Base-by-base conservation (phyloP, 176 grass and related monocot genomes). In the Triticum turgidum region DNA sequence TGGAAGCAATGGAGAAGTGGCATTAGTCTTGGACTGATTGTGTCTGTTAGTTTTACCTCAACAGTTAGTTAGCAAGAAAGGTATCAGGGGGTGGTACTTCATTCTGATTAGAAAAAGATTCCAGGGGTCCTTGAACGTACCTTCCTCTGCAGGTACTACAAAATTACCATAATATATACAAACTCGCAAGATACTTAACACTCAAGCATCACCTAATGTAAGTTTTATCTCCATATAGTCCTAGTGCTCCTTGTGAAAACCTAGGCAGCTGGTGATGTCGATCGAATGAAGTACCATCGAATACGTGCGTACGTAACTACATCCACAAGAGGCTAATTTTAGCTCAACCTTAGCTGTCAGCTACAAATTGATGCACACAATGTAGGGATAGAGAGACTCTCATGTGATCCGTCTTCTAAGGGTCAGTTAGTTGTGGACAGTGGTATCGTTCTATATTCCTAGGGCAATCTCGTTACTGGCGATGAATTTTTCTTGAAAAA, bases 311-410 rank as follows among this genome's bases (percentile, higher is more conserved):
- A 51, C 47, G 47, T 51, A 51, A 51, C 6, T 39, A 1, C 5
- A 9, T 13, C 7, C 0, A 45, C 11, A 51, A 10, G 66, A 9
- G 13, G 24, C 39, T 27, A 45, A 34, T 45, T 21, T 52, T 77
- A 34, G 27, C 20, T 54, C 13, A 37, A 15, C 45, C 17, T 47
- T 69, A 67, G 39, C 38, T 58, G 75, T 85, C 62, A 86, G 24
- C 49, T 86, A 15, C 24, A 77, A 25, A 32, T 69, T 71, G 80
- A 83, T 68, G 17, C 12, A 69, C 37, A 70, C 73, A 61, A 83
- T 71, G 80, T 21, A 3, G 13, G 24, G 33, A 76, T 51, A 25
- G 29, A 10, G 71, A 74, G 41, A 27, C 5, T 17, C 9, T 69
- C 17, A 12, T 56, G 18, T 69, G 63, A 66, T 54, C 76, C 18